A percentile compares a stretch with the other conserved stretches of the same genome.
phyloP scores from a whole-genome alignment of 495 filamentous ascomycete species.

The Trichoderma reesei region DNA sequence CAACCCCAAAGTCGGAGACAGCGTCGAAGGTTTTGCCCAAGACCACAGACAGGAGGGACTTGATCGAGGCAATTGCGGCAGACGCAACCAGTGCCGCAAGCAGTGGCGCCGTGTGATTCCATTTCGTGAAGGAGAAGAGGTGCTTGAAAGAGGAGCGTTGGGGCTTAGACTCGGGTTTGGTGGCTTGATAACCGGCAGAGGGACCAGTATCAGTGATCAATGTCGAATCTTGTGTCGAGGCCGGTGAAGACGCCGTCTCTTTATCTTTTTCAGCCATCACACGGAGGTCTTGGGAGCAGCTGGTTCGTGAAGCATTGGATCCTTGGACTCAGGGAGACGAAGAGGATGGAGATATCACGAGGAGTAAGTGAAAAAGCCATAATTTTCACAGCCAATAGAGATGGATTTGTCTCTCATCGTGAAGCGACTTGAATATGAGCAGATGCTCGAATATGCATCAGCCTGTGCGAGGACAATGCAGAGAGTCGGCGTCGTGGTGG shows the following conservation, averaged over 20 bases:
- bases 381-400: neutral
- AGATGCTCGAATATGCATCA: neutral
- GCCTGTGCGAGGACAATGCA: neutral
- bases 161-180: neutral
- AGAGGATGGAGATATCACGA: neutral
- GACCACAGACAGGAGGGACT: constrained; percentile 57
- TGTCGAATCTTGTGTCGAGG: neutral
- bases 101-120: constrained; percentile 48
- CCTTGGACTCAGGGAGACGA: neutral
- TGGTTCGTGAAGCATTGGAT: neutral
- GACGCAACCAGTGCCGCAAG: constrained; percentile 40
- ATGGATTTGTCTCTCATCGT: neutral
- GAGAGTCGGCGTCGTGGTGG: neutral
- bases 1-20: constrained; percentile 56
- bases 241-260: neutral
- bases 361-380: neutral
- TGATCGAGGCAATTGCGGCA: constrained; percentile 49
- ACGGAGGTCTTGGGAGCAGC: neutral
- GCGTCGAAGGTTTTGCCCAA: constrained; percentile 67
- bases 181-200: neutral
- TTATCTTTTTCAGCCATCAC: neutral
- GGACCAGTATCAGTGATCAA: neutral
- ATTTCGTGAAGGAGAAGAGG: constrained; percentile 65
- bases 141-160: constrained; percentile 23
- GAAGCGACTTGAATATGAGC: neutral